Evolutionary conservation across 2,329 filamentous ascomycete genomes (phyloP), one percentile per base, ranked within the genome.

Genomic region (Monosporascus cannonballus): DNA sequence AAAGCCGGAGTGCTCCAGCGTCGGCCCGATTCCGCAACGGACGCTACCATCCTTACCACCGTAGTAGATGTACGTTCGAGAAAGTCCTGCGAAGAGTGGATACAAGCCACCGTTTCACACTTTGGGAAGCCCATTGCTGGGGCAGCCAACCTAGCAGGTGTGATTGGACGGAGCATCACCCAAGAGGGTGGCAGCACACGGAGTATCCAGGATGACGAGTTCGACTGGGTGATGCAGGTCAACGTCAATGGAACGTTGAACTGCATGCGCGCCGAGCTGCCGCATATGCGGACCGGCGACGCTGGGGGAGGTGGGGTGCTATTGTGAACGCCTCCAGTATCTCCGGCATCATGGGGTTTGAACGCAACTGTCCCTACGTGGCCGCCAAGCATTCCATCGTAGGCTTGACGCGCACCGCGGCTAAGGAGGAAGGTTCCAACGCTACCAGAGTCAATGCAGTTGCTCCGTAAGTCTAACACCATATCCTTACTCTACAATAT

Each of bases 291-390:
- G 2, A 49, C 37, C 15, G 54, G 49, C 27, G 8, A 22, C 20
- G 15, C 15, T n/a, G 50, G 54, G n/a, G 14, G 39, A 20, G 39
- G 50, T 18, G 63, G 64, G 70, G 71, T 0, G 72, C 72, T 58
- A 73, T 77, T 49, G 74, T 76, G 49, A 76, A 72, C 61, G 69
- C 69, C n/a, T 56, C 67, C 17, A 72, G 69, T 56, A 65, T 73
- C 27, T 67, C 69, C 30, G 73, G 73, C 0, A 25, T 72, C 2
- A 59, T 55, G 20, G 71, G 70, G 3, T 63, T 64, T 14, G 59
- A 54, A 2, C 54, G 52, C 37, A 53, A 56, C 42, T 54, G 54
- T 4, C 62, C 63, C 5, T 57, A 57, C 41, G 55, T 57, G 17
- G 53, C 55, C 15, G 38, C 18, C 48, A 57, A 57, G 52, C 55